Conservation (phyloP, 2,329 filamentous ascomycete species). For the Catunica adiposa region DNA sequence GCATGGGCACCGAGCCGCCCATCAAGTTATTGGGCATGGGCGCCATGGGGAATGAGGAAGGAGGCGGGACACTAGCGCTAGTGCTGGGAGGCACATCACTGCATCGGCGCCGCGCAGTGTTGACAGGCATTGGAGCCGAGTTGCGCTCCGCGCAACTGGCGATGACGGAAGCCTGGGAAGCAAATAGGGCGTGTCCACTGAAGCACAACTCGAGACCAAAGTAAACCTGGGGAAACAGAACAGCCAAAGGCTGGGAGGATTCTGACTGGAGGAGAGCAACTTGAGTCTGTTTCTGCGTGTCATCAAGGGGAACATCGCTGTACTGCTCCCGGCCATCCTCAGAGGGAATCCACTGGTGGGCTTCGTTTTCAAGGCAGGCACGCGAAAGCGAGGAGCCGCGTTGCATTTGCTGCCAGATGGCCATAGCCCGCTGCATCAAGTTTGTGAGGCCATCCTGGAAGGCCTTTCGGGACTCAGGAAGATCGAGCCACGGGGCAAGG, state of each 20-base stretch:
- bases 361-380: conserved; percentile 6
- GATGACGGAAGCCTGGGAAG: conserved; percentile 11
- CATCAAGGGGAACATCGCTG: conserved; percentile 10
- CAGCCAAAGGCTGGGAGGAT: conserved; percentile 10
- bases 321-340: conserved; percentile 12
- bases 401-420: conserved; percentile 15
- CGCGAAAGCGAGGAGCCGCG: conserved; percentile 12
- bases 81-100: conserved; percentile 4
- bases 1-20: background rate
- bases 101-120: conserved; percentile 9
- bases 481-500: conserved; percentile 9
- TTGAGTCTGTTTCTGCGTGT: conserved; percentile 4
- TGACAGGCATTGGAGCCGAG: conserved; percentile 1
- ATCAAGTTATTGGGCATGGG: conserved; percentile 1
- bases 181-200: conserved; percentile 13
- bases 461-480: conserved; percentile 3
- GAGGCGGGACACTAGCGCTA: background rate
- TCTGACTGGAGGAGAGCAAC: conserved; percentile 5
- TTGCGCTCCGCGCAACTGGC: conserved; percentile 12
- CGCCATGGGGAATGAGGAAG: background rate
- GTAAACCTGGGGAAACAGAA: conserved; percentile 13
- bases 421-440: conserved; percentile 12
- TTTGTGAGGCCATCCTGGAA: conserved; percentile 11
- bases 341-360: conserved; percentile 12
- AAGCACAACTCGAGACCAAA: conserved; percentile 14